Base-by-base conservation (phyloP, 2,329 filamentous ascomycete species). In the Phialophora chinensis region DNA sequence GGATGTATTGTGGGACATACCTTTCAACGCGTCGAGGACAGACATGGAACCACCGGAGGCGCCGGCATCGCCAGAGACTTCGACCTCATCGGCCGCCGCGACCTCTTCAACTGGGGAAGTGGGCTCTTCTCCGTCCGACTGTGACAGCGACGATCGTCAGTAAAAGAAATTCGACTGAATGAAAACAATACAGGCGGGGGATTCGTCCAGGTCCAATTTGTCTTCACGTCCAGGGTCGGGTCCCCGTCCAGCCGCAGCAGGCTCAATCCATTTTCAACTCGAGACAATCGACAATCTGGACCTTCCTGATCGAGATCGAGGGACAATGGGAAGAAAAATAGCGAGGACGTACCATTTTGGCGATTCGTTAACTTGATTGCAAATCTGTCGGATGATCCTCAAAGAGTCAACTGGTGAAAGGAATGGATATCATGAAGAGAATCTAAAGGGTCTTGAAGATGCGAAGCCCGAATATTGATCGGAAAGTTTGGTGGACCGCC, bases 91-190 rank as follows among this genome's bases (percentile, higher is more conserved):
- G 78, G 86, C 93, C 80, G 91, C 91, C 71, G 80, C 82, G 76
- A 62, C 60, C 55, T 62, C 60, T 62, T 62, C 60, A 33, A 84
- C 80, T 84, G 91, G 90, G 83, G 90, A 89, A 84, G 88, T 90
- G 84, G 90, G 93, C 91, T 98, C 94, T 97, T 98, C 95, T 98
- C 94, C 94, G 93, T 98, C 94, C 93, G 94, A 98, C 95, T 97
- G 75, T 60, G 31, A 35, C 4, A n/a, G 20, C 3, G 10, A 55
- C 11, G 6, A 20, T 11, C 4, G 53, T 55, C 29, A 55, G 53
- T n/a, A 55, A 20, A 11, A 5, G 11, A 25, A 35, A 20, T 0
- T 23, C 53, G 3, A 55, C 4, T 12, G 4, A 14, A 20, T 10
- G 11, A 54, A 20, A 29, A 17, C 50, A 47, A 42, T 42, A 17